Base-by-base conservation (phyloP, 306 rosid genomes). In the Citrullus amarus region DNA sequence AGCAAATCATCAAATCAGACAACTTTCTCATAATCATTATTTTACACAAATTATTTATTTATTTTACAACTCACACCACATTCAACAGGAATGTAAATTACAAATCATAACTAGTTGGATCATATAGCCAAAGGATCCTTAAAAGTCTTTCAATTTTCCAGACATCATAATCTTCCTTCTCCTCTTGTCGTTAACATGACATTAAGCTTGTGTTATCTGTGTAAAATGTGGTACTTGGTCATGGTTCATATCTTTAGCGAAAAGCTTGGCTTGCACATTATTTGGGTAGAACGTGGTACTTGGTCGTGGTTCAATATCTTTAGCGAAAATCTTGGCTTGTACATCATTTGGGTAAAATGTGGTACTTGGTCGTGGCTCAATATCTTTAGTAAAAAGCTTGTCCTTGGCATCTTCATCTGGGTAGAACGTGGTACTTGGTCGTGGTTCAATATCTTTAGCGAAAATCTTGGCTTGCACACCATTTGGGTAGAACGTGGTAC, bases 351-450 rank as follows among this genome's bases (percentile, higher is more conserved):
- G 50, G 0, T 73, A 62, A 25, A 9, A 9, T 0, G 34, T 9
- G 8, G 2, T 5, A n/a, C 54, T 41, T 41, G 75, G 53, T 12
- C 81, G 59, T 0, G 84, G 84, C 2, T 81, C 81, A 28, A 83
- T 79, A 6, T 87, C 81, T n/a, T 68, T n/a, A 0, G 17, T 2
- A 20, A 68, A 68, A 68, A 18, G 18, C 1, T 9, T 20, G 1
- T 1, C 0, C 5, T 68, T n/a, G 4, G 10, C 8, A 41, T 44
- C 39, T 14, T 14, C 34, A 5, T 25, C 28, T 25, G 57, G 57
- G 0, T 70, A 70, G 1, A 16, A 38, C 4, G 71, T 5, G 22
- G 1, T 0, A 9, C 53, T 77, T 38, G 80, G 71, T 43, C 70
- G 18, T 8, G 80, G 80, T 0, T 77, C 80, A 0, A 77, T 44